Base-by-base conservation (phyloP, 1,284 basidiomycete genomes). In the Ustilago tritici region DNA sequence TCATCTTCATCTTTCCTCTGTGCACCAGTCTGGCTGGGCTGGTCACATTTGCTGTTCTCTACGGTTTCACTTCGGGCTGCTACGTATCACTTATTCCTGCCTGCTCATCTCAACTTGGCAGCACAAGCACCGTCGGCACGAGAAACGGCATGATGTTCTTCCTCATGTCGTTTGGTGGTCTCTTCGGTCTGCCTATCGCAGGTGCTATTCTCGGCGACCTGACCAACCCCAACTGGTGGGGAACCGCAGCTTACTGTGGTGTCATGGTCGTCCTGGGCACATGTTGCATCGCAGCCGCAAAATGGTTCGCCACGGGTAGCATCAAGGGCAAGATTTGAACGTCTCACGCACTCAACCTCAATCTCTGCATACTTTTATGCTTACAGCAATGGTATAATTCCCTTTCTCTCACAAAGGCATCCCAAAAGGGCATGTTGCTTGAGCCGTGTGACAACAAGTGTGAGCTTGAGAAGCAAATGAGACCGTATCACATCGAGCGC, bases 71-170 rank as follows among this genome's bases (percentile, higher is more conserved):
- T 11, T 76, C 80, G 0, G 80, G 82, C 4, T 68, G 70, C 63
- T 78, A 78, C 40, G 75, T 83, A 57, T 81, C 79, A 9, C 70
- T 82, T 52, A 73, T 73, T 57, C 75, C 75, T 1, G 70, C 75
- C 1, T 77, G 72, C 50, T 65, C 62, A 3, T 70, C 76, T 15
- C 72, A 75, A 36, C 47, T 78, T 2, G 76, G 76, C 12, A 58
- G 64, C 41, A 75, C 71, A 0, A 56, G 56, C 50, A 78, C 65
- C 1, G 69, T 78, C 12, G 76, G 76, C 23, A 61, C 76, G 14
- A 53, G 76, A 15, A 72, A 68, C 52, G 76, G 76, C 9, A 78
- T 71, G 69, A 71, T 71, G 68, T 75, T 71, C 57, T 67, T 76
- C 61, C 62, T 76, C 61, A 65, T 66, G 66, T 68, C 72, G 0